Evolutionary conservation across 176 grass and related monocot genomes (phyloP).

Genomic region (Zea luxurians): DNA sequence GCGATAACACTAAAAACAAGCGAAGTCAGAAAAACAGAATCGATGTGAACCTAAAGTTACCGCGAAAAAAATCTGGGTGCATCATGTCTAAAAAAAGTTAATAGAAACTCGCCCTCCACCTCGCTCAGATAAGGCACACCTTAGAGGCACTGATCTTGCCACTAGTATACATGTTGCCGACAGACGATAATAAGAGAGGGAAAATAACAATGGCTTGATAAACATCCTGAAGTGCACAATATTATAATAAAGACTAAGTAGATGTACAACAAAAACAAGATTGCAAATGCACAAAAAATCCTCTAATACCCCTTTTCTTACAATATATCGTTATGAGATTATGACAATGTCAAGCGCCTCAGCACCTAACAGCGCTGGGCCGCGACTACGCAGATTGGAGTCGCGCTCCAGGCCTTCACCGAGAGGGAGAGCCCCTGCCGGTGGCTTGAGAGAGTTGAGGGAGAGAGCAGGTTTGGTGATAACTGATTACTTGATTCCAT

Average conservation of each 20-base stretch:
- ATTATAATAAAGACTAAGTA: neutral
- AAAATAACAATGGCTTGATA: neutral
- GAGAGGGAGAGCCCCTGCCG: too few species aligned
- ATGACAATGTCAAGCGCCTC: too few species aligned
- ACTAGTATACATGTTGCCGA: slow-evolving; percentile 64
- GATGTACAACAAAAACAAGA: slow-evolving; percentile 20
- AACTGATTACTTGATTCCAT: too few species aligned
- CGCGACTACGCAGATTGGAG: too few species aligned
- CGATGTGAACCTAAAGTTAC: slow-evolving; percentile 42
- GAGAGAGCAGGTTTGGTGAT: too few species aligned
- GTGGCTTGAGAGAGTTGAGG: too few species aligned
- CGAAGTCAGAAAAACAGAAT: slow-evolving; percentile 10
- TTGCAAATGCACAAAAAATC: neutral
- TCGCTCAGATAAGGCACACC: slow-evolving; percentile 80
- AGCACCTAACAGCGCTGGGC: too few species aligned
- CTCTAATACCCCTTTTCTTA: too few species aligned
- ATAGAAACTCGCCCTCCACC: slow-evolving; percentile 91
- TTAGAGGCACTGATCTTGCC: slow-evolving; percentile 90
- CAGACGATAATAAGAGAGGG: slow-evolving; percentile 36
- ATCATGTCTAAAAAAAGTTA: slow-evolving; percentile 85
- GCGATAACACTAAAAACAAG: neutral
- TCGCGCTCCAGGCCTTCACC: too few species aligned
- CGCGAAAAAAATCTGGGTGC: slow-evolving; percentile 70
- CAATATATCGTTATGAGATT: neutral
- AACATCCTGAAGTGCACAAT: neutral